These are phyloP conservation scores for Medicago ruthenica DNA, from an alignment of 306 rosid species.

Conservation along the genomic window DNA sequence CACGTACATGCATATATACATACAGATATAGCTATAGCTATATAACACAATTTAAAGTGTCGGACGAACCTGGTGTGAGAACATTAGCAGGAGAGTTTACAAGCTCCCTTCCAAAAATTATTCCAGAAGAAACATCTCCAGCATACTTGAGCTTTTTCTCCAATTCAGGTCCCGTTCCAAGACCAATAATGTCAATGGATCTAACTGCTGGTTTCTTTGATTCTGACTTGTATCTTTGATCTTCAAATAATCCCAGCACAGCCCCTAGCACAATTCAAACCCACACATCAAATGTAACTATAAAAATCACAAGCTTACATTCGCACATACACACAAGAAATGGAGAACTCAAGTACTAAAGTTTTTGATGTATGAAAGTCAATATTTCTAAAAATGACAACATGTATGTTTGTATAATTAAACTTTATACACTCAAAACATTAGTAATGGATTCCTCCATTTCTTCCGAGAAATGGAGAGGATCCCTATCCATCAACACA, in stretches of 20 bases:
- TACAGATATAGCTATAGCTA: not conserved
- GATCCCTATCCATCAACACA: not conserved
- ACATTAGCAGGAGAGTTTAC: slow-evolving; percentile 98
- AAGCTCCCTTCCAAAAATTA: slow-evolving; percentile 90
- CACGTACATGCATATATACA: too few species aligned
- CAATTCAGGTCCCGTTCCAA: slow-evolving; percentile 83
- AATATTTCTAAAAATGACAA: too few species aligned
- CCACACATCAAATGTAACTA: slow-evolving; percentile 34
- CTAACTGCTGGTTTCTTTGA: slow-evolving; percentile 73
- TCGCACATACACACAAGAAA: not conserved
- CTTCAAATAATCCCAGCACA: slow-evolving; percentile 83
- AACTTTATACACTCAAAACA: not conserved
- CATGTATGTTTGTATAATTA: too few species aligned
- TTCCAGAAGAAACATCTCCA: slow-evolving; percentile 75
- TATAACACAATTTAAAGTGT: slow-evolving; percentile 27
- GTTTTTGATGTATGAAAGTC: not conserved
- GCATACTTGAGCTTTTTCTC: slow-evolving; percentile 91
- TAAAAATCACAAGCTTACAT: slow-evolving; percentile 28
- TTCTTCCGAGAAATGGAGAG: not conserved
- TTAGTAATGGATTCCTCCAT: too few species aligned
- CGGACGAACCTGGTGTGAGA: slow-evolving; percentile 87
- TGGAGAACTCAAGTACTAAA: not conserved
- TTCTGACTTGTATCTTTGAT: slow-evolving; percentile 78
- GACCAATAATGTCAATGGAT: slow-evolving; percentile 85
- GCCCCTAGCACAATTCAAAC: slow-evolving; percentile 64